Evolutionary conservation across 768 basidiomycete species (phyloP).

Genomic region (Termitomyces sp.): DNA sequence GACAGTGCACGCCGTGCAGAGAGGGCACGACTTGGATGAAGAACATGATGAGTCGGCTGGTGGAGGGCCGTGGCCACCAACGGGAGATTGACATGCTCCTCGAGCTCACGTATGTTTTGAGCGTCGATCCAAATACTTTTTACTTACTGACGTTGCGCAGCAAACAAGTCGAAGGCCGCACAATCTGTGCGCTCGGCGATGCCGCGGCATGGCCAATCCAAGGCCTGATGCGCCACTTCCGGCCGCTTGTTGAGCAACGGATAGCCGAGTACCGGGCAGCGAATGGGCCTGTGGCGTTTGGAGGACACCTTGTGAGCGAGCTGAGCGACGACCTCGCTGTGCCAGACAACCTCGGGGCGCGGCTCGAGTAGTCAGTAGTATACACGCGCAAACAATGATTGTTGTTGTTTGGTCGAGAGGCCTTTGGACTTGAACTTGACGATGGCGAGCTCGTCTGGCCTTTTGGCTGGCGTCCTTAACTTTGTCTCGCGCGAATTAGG

Average conservation of each 20-base stretch:
- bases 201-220: slow-evolving; percentile 99
- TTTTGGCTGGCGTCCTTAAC: slow-evolving; percentile 60
- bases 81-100: slow-evolving; percentile 98
- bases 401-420: slow-evolving; percentile 3
- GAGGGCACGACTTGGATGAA: slow-evolving; percentile 99
- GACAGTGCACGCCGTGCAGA: slow-evolving; percentile 92
- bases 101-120: slow-evolving; percentile 72
- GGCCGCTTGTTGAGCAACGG: slow-evolving; percentile 89
- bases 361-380: slow-evolving; percentile 17
- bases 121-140: neutral
- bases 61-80: slow-evolving; percentile 82
- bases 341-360: slow-evolving; percentile 69
- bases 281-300: slow-evolving; percentile 85
- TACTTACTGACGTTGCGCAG: slow-evolving; percentile 29
- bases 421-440: neutral
- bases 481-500: slow-evolving; percentile 70
- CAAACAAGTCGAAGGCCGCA: slow-evolving; percentile 95
- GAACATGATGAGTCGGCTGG: slow-evolving; percentile 99
- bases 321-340: slow-evolving; percentile 66
- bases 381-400: neutral
- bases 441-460: slow-evolving; percentile 26
- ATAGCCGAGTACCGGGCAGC: slow-evolving; percentile 71
- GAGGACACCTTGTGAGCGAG: slow-evolving; percentile 68
- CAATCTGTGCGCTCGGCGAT: slow-evolving; percentile 95
- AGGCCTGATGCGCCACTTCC: slow-evolving; percentile 96